A percentile compares a stretch with the other conserved stretches of the same genome.
These are phyloP conservation scores for Suhomyces atakaporum DNA, from an alignment of 1,139 yeast genomes.

Conservation along the genomic window DNA sequence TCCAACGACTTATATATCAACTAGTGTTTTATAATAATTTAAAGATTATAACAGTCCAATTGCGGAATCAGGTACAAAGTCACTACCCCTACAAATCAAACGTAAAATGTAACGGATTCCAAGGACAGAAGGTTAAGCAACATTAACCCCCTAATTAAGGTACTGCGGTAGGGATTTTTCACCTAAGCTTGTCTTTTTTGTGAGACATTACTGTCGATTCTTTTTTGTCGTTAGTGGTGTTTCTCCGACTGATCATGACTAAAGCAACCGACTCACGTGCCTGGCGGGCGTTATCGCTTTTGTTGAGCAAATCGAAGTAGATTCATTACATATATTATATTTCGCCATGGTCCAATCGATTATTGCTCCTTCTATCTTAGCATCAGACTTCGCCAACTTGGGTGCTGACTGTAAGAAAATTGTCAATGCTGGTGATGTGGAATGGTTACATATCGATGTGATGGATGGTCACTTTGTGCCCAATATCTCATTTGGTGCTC, in stretches of 20 bases:
- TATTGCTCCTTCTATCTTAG: conserved; percentile 94
- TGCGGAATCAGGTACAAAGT: no score
- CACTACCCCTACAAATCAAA: no score
- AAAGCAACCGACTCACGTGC: conserved; percentile 1
- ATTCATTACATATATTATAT: neutral
- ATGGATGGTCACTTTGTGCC: conserved; percentile 99
- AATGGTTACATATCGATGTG: conserved; percentile 97
- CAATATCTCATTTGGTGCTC: conserved; percentile 91
- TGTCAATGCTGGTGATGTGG: conserved; percentile 57
- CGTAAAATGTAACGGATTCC: no score
- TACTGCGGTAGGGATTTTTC: no score
- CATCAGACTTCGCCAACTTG: conserved; percentile 89
- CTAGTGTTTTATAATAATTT: no score
- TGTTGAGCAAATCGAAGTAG: conserved; percentile 3
- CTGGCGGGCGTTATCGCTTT: neutral
- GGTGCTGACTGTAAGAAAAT: conserved; percentile 86
- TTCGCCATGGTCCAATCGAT: conserved; percentile 68
- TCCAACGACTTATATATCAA: no score
- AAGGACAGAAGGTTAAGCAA: no score
- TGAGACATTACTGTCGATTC: neutral
- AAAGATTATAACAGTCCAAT: no score
- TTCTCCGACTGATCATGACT: neutral
- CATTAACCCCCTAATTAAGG: no score
- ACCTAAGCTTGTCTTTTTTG: no score
- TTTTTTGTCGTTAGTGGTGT: neutral